Base-by-base conservation (phyloP, 2,329 filamentous ascomycete genomes). In the Fusarium luffae region DNA sequence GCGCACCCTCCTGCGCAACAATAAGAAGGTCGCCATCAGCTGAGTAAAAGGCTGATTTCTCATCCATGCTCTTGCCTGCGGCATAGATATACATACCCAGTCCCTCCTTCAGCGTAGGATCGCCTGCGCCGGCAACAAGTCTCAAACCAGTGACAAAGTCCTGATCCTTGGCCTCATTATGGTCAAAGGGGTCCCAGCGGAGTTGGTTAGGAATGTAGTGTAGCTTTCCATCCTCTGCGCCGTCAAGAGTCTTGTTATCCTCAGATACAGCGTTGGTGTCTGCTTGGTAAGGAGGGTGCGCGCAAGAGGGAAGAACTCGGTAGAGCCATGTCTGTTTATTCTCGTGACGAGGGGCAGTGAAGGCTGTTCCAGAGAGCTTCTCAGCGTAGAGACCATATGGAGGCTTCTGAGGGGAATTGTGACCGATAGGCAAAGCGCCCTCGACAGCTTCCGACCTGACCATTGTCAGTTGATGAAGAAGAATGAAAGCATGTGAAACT, bases 331-430 rank as follows among this genome's bases (percentile, higher is more conserved):
- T 85, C 77, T 92, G 90, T 75, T 88, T 88, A 79, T 92, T 93
- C 60, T 90, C 86, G 76, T 88, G 83, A 28, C 91, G 84, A 0
- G 90, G 90, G 3, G 90, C 89, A 6, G 90, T 92, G 77, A 93
- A 93, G 30, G 91, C 85, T 3, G 89, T 92, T 10, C 90, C 91
- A 0, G 90, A 92, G 44, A 93, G 85, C 82, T 92, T 92, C 81
- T 97, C 93, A 28, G 93, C 89, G 80, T 96, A 96, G 28, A 97
- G 88, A 1, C 93, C 93, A 70, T 89, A 88, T 0, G 92, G 86
- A 0, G 90, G 90, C 76, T 93, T 93, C 78, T 97, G 93, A 0
- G 93, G 93, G 4, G 92, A 93, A 83, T 97, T 97, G 43, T 90
- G 87, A 51, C 87, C 93, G 62, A 93, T 77, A 11, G 93, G 93